These are phyloP conservation scores for Salix brachista DNA, from an alignment of 345 rosid genomes.

Conservation along the genomic window DNA sequence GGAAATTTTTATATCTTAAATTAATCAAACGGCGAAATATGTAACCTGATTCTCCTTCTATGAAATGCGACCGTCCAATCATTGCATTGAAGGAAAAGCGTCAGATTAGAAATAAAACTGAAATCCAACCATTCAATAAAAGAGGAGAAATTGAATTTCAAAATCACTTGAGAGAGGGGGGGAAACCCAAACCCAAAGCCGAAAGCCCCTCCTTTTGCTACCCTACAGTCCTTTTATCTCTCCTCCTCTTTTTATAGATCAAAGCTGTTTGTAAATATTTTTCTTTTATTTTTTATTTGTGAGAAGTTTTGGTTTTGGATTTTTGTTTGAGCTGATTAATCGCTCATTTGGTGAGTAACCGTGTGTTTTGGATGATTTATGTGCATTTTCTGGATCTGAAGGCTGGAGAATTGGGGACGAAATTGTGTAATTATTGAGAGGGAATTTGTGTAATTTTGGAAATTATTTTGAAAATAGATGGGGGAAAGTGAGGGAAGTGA, in stretches of 20 bases:
- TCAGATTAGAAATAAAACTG: constrained; percentile 28
- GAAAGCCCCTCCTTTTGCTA: neutral
- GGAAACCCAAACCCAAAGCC: constrained; percentile 25
- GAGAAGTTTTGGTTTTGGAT: constrained; percentile 10
- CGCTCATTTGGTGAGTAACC: constrained; percentile 18
- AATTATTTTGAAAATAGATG: constrained; percentile 44
- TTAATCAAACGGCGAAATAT: constrained; percentile 45
- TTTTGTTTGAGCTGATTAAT: constrained; percentile 38
- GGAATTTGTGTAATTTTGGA: neutral
- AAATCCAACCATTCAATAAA: constrained; percentile 63
- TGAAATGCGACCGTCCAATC: constrained; percentile 64
- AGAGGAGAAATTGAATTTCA: constrained; percentile 71
- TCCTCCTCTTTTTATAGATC: constrained; percentile 4
- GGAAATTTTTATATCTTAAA: no score
- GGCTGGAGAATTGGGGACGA: constrained; percentile 29
- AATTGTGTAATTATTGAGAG: constrained; percentile 22
- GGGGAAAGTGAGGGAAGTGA: constrained; percentile 65
- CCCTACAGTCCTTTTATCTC: neutral
- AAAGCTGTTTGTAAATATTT: neutral
- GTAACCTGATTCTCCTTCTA: constrained; percentile 22
- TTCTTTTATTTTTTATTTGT: neutral
- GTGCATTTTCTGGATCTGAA: constrained; percentile 41
- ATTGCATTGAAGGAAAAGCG: constrained; percentile 18
- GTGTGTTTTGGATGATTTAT: constrained; percentile 14
- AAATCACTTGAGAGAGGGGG: constrained; percentile 87